A percentile compares a stretch with the other conserved stretches of the same genome.
Evolutionary conservation across 345 rosid species (phyloP).

Genomic region (Salix udensis): DNA sequence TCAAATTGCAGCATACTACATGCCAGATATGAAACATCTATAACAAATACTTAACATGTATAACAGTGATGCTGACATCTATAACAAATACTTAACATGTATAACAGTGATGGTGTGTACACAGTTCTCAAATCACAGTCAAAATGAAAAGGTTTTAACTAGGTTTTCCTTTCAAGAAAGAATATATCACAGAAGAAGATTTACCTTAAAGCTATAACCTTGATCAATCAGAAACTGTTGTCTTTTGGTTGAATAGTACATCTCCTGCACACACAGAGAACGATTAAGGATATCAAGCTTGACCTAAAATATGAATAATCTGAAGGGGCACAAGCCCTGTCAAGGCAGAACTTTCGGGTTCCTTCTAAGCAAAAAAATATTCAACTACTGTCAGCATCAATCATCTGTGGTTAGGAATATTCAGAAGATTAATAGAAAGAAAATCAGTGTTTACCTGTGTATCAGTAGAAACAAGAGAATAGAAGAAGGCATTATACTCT

Average conservation of each 20-base stretch:
- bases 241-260: slow-evolving; percentile 90
- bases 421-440: not conserved
- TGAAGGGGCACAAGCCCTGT: not conserved
- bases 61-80: too few species aligned
- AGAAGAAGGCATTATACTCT: slow-evolving; percentile 95
- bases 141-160: not conserved
- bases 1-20: too few species aligned
- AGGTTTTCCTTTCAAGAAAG: not conserved
- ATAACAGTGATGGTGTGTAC: too few species aligned
- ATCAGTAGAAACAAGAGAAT: slow-evolving; percentile 93
- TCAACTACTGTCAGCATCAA: not conserved
- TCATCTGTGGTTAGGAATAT: not conserved
- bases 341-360: too few species aligned
- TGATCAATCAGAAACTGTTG: slow-evolving; percentile 94
- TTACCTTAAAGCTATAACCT: slow-evolving; percentile 91
- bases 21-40: too few species aligned
- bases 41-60: too few species aligned
- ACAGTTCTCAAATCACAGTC: not conserved
- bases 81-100: too few species aligned
- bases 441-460: slow-evolving; percentile 57
- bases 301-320: not conserved
- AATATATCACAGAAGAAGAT: not conserved
- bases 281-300: not conserved
- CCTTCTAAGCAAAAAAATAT: too few species aligned
- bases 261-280: slow-evolving; percentile 49